phyloP scores from a whole-genome alignment of 257 asterid genomes.

The Plantago major region DNA sequence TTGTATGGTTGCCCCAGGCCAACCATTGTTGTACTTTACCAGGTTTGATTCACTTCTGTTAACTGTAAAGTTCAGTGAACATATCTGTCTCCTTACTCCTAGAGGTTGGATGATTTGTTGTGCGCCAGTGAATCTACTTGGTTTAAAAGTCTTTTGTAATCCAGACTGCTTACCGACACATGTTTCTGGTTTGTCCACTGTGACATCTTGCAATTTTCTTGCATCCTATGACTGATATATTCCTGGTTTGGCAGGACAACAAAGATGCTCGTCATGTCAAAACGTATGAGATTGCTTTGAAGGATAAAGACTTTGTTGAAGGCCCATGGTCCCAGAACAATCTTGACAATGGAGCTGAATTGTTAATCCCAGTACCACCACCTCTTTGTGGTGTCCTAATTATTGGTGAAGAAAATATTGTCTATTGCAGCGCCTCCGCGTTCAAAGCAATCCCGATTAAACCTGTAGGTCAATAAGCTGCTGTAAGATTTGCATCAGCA shows the following conservation, averaged over 20 bases:
- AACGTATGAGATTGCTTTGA: constrained; percentile 84
- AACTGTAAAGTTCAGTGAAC: too few relatives aligned
- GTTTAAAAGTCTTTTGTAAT: not conserved
- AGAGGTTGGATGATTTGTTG: not conserved
- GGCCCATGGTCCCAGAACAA: constrained; percentile 96
- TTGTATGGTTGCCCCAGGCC: constrained; percentile 87
- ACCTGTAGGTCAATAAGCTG: constrained; percentile 54
- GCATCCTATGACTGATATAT: not conserved
- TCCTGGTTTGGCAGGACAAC: constrained; percentile 58
- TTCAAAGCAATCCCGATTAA: constrained; percentile 82
- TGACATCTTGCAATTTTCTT: too few relatives aligned
- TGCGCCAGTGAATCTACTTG: not conserved
- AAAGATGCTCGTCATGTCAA: constrained; percentile 87
- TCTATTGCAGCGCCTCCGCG: constrained; percentile 80
- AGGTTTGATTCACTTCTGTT: constrained; percentile 40
- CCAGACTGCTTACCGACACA: too few relatives aligned
- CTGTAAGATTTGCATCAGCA: constrained; percentile 14
- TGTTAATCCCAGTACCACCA: constrained; percentile 89
- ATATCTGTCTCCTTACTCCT: too few relatives aligned
- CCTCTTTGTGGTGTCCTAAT: constrained; percentile 91
- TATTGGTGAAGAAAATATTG: constrained; percentile 92
- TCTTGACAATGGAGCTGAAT: constrained; percentile 90
- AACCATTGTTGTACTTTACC: constrained; percentile 86
- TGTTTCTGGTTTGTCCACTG: too few relatives aligned
- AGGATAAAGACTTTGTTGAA: constrained; percentile 87